Base-by-base conservation (phyloP, 306 rosid genomes). In the Myrica gale region DNA sequence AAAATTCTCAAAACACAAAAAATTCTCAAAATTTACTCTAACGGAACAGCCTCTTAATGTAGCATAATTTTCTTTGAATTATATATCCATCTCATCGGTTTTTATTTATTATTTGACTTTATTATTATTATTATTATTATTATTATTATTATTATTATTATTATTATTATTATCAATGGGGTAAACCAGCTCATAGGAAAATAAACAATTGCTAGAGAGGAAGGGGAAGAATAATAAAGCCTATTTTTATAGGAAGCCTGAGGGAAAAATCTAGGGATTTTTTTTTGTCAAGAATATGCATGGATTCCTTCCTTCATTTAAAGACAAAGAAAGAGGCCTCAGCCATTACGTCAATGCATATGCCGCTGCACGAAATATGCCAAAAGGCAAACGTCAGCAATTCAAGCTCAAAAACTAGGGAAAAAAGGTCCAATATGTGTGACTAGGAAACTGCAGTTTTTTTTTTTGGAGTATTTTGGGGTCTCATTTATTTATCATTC, bases 241-340 rank as follows among this genome's bases (percentile, higher is more conserved):
- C 44, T 13, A 37, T 16, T 45, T 0, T 37, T 62, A 37, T 26
- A 32, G 37, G 69, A 37, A 26, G 44, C 13, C 12, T 68, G 5
- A 51, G 37, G 53, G 72, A 69, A 71, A 62, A 41, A 45, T 69
- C 4, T 57, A 41, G 6, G 46, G 26, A 60, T 50, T 15, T 16
- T 50, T 15, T 16, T 19, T 52, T 52, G 26, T 60, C 7, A 42
- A 41, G 50, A 66, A 21, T 57, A 48, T 72, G 66, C 37, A 32
- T 32, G 51, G 69, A 71, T 78, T 71, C 75, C 76, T 60, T 26
- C 32, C 19, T 12, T 46, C 46, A 37, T 11, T 50, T 53, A 80
- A 23, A 76, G 82, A 83, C 85, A 85, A 75, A 51, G 42, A 20
- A 45, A 77, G 68, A 48, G 74, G 61, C 32, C 74, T 72, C 79